phyloP scores from a whole-genome alignment of 441 rosid genomes.

The Euphorbia neoarborescens region DNA sequence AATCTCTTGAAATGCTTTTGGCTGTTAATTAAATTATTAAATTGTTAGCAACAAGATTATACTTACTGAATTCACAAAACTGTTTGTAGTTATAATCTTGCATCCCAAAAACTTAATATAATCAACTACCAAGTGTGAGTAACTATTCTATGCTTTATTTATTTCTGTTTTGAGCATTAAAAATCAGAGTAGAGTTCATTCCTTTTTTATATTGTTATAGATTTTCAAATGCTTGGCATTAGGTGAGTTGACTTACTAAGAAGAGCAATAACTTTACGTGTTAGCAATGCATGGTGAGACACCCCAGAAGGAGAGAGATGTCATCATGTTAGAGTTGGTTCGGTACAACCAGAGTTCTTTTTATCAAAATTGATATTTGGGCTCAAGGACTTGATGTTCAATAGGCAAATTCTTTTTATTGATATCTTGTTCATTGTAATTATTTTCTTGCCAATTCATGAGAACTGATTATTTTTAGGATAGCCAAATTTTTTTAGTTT shows the following conservation, averaged over 20 bases:
- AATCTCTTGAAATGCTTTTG: background rate
- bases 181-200: no score
- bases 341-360: conserved; percentile 81
- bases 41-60: background rate
- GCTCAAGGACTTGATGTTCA: conserved; percentile 95
- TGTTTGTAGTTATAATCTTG: background rate
- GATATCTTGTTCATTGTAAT: conserved; percentile 20
- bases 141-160: no score
- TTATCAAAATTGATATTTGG: conserved; percentile 96
- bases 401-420: no score
- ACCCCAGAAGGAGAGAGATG: conserved; percentile 95
- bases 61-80: background rate
- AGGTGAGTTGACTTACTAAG: conserved; percentile 96
- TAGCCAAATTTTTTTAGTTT: no score
- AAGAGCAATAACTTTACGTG: conserved; percentile 76
- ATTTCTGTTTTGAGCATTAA: no score
- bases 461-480: no score
- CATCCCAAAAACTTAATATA: background rate
- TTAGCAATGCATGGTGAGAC: conserved; percentile 96
- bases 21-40: background rate
- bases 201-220: background rate
- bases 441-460: no score
- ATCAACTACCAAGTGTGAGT: background rate
- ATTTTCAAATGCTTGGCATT: background rate
- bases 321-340: conserved; percentile 69